Evolutionary conservation across 768 basidiomycete genomes (phyloP), one percentile per base, ranked within the genome.

Genomic region (Amanita brunnescens): DNA sequence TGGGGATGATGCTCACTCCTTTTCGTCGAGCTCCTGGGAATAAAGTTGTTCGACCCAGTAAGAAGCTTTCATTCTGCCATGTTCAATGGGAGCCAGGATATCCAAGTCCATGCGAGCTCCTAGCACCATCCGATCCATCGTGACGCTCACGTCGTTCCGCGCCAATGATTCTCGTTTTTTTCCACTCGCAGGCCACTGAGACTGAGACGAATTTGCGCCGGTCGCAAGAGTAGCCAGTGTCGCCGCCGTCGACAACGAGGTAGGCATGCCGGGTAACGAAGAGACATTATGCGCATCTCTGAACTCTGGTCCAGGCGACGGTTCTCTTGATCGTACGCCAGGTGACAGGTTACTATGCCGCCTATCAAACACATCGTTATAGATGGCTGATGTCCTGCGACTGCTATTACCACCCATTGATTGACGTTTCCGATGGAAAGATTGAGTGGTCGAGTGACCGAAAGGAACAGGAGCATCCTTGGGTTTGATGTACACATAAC

Each of bases 41-140:
- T 72, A 64, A 13, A 91, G 55, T 46, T 67, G 73, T 57, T 89
- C 80, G 65, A 84, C 78, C 87, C 88, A 91, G 59, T 80, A 85
- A 0, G 80, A 72, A 1, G 85, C 77, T 47, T 78, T 80, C 80
- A 87, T 83, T 53, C 81, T 73, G 5, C 78, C 79, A 59, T 83
- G 75, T 52, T 83, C 80, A 16, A 72, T 69, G 0, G 75, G 69
- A 9, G 67, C 60, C 1, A 71, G 52, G 1, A 61, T 51, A 16
- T 81, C 80, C 6, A 62, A 55, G 2, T 79, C 81, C 2, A 68
- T 58, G 29, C 69, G 68, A 2, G 73, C 71, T n/a, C 78, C 79
- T 5, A 84, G 68, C 13, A 72, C 80, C 83, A 86, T 83, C 35
- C 82, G 73, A 59, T 87, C 82, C 72, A 86, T 70, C 5, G 78